A percentile compares a stretch with the other conserved stretches of the same genome.
phyloP scores from a whole-genome alignment of 371 early-diverging fungal genomes.

The Mortierella sp. region DNA sequence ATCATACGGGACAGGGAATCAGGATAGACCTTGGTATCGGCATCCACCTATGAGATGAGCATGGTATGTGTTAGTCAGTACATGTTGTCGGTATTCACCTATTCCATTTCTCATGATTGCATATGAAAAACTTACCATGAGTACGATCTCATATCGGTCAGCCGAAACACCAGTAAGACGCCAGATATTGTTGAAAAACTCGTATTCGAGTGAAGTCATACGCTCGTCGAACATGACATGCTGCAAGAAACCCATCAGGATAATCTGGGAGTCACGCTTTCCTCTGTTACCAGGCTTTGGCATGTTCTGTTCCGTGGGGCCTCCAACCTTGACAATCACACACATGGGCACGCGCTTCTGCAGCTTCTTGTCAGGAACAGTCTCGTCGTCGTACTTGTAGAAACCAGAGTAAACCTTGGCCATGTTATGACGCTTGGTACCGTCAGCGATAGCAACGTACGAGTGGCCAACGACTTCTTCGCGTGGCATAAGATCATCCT shows the following conservation, averaged over 20 bases:
- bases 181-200: conserved; percentile 92
- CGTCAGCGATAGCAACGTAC: conserved; percentile 96
- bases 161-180: conserved; percentile 85
- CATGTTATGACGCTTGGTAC: conserved; percentile 93
- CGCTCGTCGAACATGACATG: conserved; percentile 95
- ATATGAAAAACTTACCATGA: conserved; percentile 77
- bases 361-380: conserved; percentile 59
- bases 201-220: conserved; percentile 96
- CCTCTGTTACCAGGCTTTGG: conserved; percentile 96
- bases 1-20: conserved; percentile 83
- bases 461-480: conserved; percentile 74
- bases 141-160: conserved; percentile 85
- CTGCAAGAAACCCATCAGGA: conserved; percentile 97
- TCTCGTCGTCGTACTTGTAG: conserved; percentile 78
- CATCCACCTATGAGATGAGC: conserved; percentile 72
- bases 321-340: conserved; percentile 94
- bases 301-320: conserved; percentile 77
- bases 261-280: conserved; percentile 98
- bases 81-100: background rate
- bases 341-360: conserved; percentile 85
- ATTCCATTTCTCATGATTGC: too few relatives aligned
- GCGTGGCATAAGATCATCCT: conserved; percentile 73
- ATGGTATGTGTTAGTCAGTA: background rate
- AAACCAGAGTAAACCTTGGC: conserved; percentile 94
- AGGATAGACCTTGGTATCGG: conserved; percentile 90